phyloP scores from a whole-genome alignment of 1,139 yeast species.

The Scheffersomyces segobiensis region DNA sequence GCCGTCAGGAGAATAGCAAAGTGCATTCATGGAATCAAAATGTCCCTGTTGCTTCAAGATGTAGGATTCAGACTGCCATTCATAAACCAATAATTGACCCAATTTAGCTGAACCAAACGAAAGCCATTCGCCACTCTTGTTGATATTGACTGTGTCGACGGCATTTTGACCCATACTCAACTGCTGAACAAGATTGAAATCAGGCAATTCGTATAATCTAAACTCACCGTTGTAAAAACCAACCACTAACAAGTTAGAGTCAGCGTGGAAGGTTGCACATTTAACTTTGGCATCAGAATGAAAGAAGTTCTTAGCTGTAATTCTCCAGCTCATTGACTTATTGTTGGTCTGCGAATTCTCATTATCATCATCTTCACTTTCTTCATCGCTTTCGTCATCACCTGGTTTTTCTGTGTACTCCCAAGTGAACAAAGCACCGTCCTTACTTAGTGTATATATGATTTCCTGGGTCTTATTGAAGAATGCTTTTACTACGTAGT shows the following conservation, averaged over 20 bases:
- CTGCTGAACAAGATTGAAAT: conserved; percentile 77
- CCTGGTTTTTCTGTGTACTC: conserved; percentile 64
- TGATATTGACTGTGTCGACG: conserved; percentile 78
- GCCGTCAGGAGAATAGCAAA: conserved; percentile 94
- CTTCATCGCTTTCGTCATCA: conserved; percentile 39
- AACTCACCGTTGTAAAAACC: conserved; percentile 92
- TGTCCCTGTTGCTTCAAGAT: conserved; percentile 96
- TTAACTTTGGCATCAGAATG: conserved; percentile 70
- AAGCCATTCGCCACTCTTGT: conserved; percentile 91
- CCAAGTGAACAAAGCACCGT: conserved; percentile 94
- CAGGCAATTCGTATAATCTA: conserved; percentile 80
- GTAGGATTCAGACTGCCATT: conserved; percentile 98
- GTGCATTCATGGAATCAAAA: conserved; percentile 82
- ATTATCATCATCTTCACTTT: conserved; percentile 37
- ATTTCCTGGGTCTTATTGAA: conserved; percentile 84
- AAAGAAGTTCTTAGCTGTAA: conserved; percentile 74
- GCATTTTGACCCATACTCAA: conserved; percentile 91
- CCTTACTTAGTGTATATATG: conserved; percentile 88
- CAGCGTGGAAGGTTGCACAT: conserved; percentile 82
- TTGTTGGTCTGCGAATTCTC: conserved; percentile 25
- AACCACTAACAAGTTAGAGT: conserved; percentile 71
- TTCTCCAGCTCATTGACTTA: conserved; percentile 71
- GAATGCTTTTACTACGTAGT: conserved; percentile 82
- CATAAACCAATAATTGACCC: conserved; percentile 95
- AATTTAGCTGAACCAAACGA: conserved; percentile 89